Base-by-base conservation (phyloP, 495 filamentous ascomycete species). In the Hypoxylon intermedium region DNA sequence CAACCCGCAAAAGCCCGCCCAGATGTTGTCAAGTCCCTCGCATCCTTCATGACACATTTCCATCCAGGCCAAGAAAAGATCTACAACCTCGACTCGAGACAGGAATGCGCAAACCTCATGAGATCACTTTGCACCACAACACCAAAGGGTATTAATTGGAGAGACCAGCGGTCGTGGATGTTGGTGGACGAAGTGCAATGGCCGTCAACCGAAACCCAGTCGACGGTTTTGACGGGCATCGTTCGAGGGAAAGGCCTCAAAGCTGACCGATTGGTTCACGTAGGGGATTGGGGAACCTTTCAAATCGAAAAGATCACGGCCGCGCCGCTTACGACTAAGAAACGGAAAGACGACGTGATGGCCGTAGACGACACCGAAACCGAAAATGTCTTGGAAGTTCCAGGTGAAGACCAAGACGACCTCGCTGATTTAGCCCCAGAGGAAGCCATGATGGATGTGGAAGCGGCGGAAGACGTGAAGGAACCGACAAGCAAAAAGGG, bases 91-190 rank as follows among this genome's bases (percentile, higher is more conserved):
- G 91, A 96, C 62, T 91, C 87, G 6, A 77, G 87, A 69, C 92
- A 95, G 69, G 94, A 98, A 70, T 92, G 89, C 70, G 83, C 89
- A 7, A 97, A 96, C 65, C 76, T 93, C 11, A 89, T 97, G 70
- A 85, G 95, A 16, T 92, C 90, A 15, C 74, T 98, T 12, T 98
- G 94, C 75, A 95, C 87, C 48, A 88, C 86, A 5, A 91, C 85
- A 7, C 93, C 95, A 18, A 97, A 96, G 74, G 95, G 95, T 6
- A 82, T 98, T 15, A 79, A 85, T 40, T 98, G 94, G 94, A 85
- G 95, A 65, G 95, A 98, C 55, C 88, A 95, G 56, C 81, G 94
- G 58, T 93, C 91, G 61, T 98, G 93, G 89, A 90, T 98, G 87
- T 77, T 96, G 19, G 85, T 92, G 6, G 93, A 98, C 60, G 83